Evolutionary conservation across 106 monocot species (phyloP).

Genomic region (Platanthera zijinensis): DNA sequence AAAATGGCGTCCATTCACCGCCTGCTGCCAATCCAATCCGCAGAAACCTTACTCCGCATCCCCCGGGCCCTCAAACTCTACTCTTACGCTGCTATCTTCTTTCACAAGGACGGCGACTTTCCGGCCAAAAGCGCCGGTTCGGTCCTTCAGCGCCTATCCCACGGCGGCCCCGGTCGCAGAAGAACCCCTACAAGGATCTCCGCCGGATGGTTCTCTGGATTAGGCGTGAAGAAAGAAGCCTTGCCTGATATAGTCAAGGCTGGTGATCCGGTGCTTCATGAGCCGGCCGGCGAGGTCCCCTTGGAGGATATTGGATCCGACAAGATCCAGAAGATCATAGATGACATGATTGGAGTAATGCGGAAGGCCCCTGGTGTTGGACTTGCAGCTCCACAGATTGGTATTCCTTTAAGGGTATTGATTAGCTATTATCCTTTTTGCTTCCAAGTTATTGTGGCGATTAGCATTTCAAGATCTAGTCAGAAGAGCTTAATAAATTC

Average conservation of each 20-base stretch:
- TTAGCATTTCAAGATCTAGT: background rate
- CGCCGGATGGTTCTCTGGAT: constrained; percentile 54
- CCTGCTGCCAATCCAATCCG: background rate
- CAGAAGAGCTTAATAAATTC: background rate
- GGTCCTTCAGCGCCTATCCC: background rate
- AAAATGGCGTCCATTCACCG: background rate
- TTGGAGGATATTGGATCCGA: constrained; percentile 50
- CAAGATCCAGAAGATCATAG: constrained; percentile 53
- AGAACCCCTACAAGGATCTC: background rate
- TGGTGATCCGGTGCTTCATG: constrained; percentile 91
- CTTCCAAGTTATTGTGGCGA: background rate
- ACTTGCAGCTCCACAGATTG: constrained; percentile 93
- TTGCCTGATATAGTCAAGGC: constrained; percentile 77
- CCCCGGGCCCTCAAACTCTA: background rate
- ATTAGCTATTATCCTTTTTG: background rate
- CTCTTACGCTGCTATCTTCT: background rate
- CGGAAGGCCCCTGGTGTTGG: constrained; percentile 80
- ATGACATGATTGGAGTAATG: constrained; percentile 78
- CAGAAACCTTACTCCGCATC: background rate
- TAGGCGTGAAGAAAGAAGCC: constrained; percentile 13
- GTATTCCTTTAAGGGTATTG: constrained; percentile 64
- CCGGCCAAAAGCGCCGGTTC: background rate
- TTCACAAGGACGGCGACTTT: background rate
- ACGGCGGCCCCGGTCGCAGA: background rate
- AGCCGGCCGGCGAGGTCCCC: constrained; percentile 48